phyloP scores from a whole-genome alignment of 805 yeast species.

The Nakazawaea holstii region DNA sequence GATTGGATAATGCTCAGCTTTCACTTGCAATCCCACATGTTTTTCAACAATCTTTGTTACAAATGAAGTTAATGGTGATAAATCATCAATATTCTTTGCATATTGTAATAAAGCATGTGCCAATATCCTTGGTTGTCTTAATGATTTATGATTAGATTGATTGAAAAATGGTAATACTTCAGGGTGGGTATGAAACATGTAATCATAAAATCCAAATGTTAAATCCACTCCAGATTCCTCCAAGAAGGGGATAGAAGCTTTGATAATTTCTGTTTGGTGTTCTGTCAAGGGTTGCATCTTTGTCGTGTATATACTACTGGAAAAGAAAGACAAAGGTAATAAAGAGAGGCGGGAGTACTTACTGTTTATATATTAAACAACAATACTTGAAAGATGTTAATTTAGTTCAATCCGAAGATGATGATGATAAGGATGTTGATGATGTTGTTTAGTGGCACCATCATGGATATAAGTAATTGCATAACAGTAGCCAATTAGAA shows the following conservation, averaged over 20 bases:
- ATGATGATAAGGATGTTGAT: too few species aligned
- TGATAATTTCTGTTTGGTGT: constrained; percentile 29
- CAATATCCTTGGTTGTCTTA: constrained; percentile 57
- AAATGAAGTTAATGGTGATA: constrained; percentile 45
- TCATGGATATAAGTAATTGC: too few species aligned
- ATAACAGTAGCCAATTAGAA: neutral
- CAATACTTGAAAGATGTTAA: too few species aligned
- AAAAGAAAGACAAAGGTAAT: neutral
- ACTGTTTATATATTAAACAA: too few species aligned
- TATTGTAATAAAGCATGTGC: constrained; percentile 58
- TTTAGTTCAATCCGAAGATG: too few species aligned
- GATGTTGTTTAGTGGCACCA: too few species aligned
- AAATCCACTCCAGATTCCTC: constrained; percentile 49
- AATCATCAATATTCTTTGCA: constrained; percentile 57
- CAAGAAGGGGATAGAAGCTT: constrained; percentile 50
- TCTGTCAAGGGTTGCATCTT: constrained; percentile 20
- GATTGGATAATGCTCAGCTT: constrained; percentile 60
- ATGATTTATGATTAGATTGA: constrained; percentile 46
- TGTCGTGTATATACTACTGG: neutral
- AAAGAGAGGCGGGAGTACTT: too few species aligned
- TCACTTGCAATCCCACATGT: constrained; percentile 59
- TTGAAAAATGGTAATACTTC: constrained; percentile 60
- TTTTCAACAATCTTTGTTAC: constrained; percentile 58
- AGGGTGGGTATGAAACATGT: constrained; percentile 48
- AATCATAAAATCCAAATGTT: constrained; percentile 48